A percentile compares a stretch with the other conserved stretches of the same genome.
Conservation (phyloP, 148 eudicot species). For the Amaranthus palmeri region DNA sequence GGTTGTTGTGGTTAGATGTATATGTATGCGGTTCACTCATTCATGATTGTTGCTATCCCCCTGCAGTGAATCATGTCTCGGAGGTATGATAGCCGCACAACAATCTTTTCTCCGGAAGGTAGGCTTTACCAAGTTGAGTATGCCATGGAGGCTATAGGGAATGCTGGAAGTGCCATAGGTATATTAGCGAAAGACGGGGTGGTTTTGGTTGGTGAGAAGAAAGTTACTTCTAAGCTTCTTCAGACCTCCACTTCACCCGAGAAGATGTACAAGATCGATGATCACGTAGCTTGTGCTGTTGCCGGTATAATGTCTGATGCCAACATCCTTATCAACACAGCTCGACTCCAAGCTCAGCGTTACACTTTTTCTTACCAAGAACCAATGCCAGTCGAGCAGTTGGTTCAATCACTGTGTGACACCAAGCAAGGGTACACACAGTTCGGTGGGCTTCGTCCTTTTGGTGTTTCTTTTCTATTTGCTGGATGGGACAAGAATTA, state of each 20-base stretch:
- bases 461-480: slow-evolving; percentile 84
- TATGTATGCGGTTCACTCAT: neutral
- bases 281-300: slow-evolving; percentile 90
- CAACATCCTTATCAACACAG: slow-evolving; percentile 86
- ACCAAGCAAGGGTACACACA: slow-evolving; percentile 95
- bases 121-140: slow-evolving; percentile 95
- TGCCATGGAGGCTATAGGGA: slow-evolving; percentile 96
- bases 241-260: slow-evolving; percentile 74
- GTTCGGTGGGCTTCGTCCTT: slow-evolving; percentile 92
- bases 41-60: neutral
- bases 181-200: slow-evolving; percentile 76
- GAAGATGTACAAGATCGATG: slow-evolving; percentile 93
- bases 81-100: slow-evolving; percentile 89
- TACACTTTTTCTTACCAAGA: slow-evolving; percentile 72
- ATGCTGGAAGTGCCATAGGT: slow-evolving; percentile 87
- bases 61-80: slow-evolving; percentile 54
- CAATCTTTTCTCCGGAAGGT: slow-evolving; percentile 95
- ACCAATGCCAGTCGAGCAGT: slow-evolving; percentile 91
- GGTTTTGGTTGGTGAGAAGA: slow-evolving; percentile 86
- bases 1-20: neutral
- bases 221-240: slow-evolving; percentile 87
- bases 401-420: slow-evolving; percentile 79
- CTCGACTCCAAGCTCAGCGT: slow-evolving; percentile 84
- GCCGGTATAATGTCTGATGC: slow-evolving; percentile 98
- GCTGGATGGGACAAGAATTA: slow-evolving; percentile 86